Conservation (phyloP, 169 alveolate species). For the Eimeria sp. region DNA sequence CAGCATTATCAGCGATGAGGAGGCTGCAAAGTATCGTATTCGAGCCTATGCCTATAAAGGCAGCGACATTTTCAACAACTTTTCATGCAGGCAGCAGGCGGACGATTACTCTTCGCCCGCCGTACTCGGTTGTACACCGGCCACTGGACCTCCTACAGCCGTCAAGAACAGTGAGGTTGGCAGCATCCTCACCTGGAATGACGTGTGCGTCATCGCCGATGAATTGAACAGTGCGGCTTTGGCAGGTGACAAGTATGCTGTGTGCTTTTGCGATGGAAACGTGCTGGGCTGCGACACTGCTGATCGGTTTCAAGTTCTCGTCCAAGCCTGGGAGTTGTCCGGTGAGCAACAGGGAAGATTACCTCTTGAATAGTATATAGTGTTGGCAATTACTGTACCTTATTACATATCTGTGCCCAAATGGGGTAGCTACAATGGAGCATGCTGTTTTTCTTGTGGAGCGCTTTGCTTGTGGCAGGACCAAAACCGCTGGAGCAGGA, state of each 20-base stretch:
- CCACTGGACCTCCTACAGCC: constrained; percentile 69
- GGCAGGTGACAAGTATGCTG: constrained; percentile 68
- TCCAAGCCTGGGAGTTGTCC: constrained; percentile 35
- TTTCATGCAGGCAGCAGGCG: constrained; percentile 41
- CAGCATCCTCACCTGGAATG: constrained; percentile 29
- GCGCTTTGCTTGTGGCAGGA: constrained; percentile 41
- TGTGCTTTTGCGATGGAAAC: constrained; percentile 79
- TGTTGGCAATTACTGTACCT: not conserved
- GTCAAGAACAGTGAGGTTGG: not conserved
- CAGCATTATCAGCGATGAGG: not conserved
- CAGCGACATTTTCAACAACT: not conserved
- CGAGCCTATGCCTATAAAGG: constrained; percentile 55
- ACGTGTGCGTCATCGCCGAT: constrained; percentile 59
- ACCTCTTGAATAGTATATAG: not conserved
- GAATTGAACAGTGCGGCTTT: not conserved
- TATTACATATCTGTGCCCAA: not conserved
- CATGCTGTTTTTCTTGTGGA: not conserved
- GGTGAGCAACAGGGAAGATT: not conserved
- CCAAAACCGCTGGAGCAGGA: constrained; percentile 41
- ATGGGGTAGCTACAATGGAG: not conserved
- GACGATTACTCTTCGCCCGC: not conserved
- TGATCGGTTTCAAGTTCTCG: constrained; percentile 38
- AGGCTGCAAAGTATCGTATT: constrained; percentile 43
- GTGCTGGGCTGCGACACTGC: constrained; percentile 41
- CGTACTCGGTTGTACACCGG: constrained; percentile 1